These are phyloP conservation scores for Zymoseptoria tritici DNA, from an alignment of 2,329 filamentous ascomycete genomes.

Conservation along the genomic window DNA sequence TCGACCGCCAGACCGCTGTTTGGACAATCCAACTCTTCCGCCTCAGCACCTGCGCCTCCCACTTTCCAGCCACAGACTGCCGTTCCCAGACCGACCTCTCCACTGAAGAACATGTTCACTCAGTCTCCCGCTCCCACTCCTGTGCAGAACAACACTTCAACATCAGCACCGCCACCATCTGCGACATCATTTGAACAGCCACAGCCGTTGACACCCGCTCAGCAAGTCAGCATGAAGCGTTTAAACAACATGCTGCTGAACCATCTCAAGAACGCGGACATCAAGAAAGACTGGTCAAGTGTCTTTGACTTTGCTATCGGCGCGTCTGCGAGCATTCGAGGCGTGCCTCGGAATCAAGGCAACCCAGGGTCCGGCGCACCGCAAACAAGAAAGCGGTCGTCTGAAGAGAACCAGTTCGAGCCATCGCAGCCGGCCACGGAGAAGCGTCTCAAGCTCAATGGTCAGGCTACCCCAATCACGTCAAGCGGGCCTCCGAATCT, in stretches of 20 bases:
- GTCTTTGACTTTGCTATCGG: constrained; percentile 23
- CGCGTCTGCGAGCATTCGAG: constrained; percentile 19
- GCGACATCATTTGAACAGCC: constrained; percentile 1
- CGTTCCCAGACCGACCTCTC: not conserved
- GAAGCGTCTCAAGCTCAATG: constrained; percentile 21
- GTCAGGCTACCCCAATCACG: not conserved
- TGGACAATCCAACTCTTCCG: constrained; percentile 1
- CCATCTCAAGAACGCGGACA: constrained; percentile 20
- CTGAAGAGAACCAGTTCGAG: constrained; percentile 13
- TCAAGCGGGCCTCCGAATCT: not conserved
- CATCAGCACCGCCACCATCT: constrained; percentile 6
- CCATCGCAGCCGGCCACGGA: constrained; percentile 20
- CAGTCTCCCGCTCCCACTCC: constrained; percentile 5
- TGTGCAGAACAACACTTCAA: not conserved
- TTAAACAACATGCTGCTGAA: constrained; percentile 25
- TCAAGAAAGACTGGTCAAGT: constrained; percentile 22
- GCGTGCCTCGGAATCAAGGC: not conserved
- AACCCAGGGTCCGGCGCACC: constrained; percentile 11
- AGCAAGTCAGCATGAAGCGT: constrained; percentile 11
- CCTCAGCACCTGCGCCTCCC: constrained; percentile 3
- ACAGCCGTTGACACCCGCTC: not conserved
- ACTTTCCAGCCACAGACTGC: constrained; percentile 4
- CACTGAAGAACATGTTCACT: constrained; percentile 9
- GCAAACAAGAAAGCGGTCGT: constrained; percentile 20
- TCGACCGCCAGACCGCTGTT: constrained; percentile 10